Base-by-base conservation (phyloP, 805 yeast species). In the Scheffersomyces stipitis region DNA sequence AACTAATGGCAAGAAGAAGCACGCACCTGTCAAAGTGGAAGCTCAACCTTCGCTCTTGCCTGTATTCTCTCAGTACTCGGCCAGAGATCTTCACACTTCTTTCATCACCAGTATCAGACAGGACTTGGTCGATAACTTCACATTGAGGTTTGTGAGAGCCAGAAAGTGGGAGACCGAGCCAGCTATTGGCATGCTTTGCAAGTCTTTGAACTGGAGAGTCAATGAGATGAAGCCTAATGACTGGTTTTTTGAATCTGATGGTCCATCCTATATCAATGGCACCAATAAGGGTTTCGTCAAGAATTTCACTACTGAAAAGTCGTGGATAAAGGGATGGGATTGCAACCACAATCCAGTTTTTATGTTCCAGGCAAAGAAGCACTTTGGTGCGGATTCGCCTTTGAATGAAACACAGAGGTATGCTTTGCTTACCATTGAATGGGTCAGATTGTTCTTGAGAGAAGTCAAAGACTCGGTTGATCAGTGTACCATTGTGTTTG, bases 401-500 rank as follows among this genome's bases (percentile, higher is more conserved):
- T 77, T 76, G 38, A 78, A 75, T 36, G 95, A 85, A 41, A 71
- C 90, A 48, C 84, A 88, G 56, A 67, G 80, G 36, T 91, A 78
- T 60, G 86, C 95, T 2, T 60, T 90, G 30, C 56, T 83, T 36
- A 67, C 82, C 34, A 87, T 93, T 49, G 99, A 93, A 63, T 77
- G 81, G 54, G 76, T 87, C n/a, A 75, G 96, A 46, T 63, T 91
- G 44, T 75, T 83, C 43, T 66, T 90, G 46, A 48, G 60, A 24
- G 73, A 67, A 22, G 59, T 60, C 14, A 76, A 69, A 44, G 91
- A 83, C 44, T 86, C 88, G 2, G 74, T 78, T 24, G 96, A 88
- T 56, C 81, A 83, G 9, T 89, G 88, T 31, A 80, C 93, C 2
- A 79, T 93, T 36, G 62, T 93, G 23, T 93, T 93, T 58, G 99